Evolutionary conservation across 1,284 basidiomycete genomes (phyloP).

Genomic region (Ganoderma resinaceum): DNA sequence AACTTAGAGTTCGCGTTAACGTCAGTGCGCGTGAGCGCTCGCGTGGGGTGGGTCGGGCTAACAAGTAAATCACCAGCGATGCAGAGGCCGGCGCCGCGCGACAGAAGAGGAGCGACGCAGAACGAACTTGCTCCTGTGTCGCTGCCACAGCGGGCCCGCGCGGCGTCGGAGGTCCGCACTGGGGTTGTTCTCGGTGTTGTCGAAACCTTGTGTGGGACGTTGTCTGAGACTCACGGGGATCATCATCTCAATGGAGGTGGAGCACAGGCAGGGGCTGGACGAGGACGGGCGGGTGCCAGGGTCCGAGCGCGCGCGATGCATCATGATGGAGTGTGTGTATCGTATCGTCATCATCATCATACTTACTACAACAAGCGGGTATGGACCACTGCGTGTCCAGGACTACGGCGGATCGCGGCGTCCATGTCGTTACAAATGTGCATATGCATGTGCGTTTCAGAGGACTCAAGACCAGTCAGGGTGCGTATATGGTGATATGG

Average conservation of each 20-base stretch:
- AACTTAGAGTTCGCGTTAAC: too few relatives aligned
- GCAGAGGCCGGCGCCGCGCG: neutral
- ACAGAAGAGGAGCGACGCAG: neutral
- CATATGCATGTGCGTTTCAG: neutral
- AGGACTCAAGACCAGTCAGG: neutral
- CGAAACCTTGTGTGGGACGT: slow-evolving; percentile 1
- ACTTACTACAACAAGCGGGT: neutral
- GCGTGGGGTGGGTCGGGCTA: too few relatives aligned
- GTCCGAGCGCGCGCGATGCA: neutral
- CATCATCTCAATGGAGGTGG: neutral
- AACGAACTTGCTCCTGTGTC: neutral
- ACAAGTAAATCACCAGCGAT: too few relatives aligned
- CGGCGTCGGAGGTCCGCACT: neutral
- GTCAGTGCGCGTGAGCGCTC: too few relatives aligned
- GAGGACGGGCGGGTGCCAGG: neutral
- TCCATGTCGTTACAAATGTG: neutral
- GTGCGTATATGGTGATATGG: neutral
- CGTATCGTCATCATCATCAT: neutral
- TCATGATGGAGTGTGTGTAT: neutral
- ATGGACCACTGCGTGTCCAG: neutral
- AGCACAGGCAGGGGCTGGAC: neutral
- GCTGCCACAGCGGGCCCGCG: slow-evolving; percentile 1
- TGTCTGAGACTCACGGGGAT: neutral
- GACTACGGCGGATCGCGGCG: neutral
- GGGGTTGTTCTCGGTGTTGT: neutral